These are phyloP conservation scores for Colletotrichum brevisporum DNA, from an alignment of 2,329 filamentous ascomycete genomes.

Conservation along the genomic window DNA sequence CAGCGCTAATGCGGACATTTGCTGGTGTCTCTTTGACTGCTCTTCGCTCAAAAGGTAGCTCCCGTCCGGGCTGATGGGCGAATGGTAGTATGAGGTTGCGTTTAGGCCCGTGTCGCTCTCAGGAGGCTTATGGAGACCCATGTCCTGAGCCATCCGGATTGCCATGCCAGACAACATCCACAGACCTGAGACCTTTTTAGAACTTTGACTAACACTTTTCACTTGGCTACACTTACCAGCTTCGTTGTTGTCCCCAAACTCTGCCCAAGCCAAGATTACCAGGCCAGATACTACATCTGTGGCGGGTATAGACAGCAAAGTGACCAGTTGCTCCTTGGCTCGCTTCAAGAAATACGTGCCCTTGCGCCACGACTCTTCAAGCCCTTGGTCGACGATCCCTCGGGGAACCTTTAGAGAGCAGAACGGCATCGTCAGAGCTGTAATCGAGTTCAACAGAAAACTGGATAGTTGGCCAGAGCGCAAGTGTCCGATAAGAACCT, in stretches of 20 bases:
- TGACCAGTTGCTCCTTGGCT: constrained; percentile 14
- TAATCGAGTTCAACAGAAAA: background rate
- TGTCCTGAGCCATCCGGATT: constrained; percentile 12
- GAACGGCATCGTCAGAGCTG: constrained; percentile 7
- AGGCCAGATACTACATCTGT: constrained; percentile 16
- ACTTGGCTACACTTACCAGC: background rate
- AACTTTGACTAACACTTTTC: background rate
- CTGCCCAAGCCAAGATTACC: constrained; percentile 11
- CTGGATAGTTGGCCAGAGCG: constrained; percentile 10
- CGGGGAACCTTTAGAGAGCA: background rate
- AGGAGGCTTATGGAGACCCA: constrained; percentile 3
- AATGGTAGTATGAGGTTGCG: constrained; percentile 9
- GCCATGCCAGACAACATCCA: constrained; percentile 23
- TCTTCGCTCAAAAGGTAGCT: constrained; percentile 7
- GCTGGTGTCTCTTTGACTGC: constrained; percentile 13
- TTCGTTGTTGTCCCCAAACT: constrained; percentile 15
- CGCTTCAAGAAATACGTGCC: constrained; percentile 10
- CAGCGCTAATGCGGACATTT: constrained; percentile 5
- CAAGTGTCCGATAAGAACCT: constrained; percentile 5
- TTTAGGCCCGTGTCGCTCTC: constrained; percentile 3
- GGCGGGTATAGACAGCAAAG: constrained; percentile 6
- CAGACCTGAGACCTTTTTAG: background rate
- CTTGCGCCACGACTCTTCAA: constrained; percentile 3
- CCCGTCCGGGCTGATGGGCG: constrained; percentile 3
- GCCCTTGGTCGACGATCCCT: background rate